A percentile compares a stretch with the other conserved stretches of the same genome.
Conservation (phyloP, 202 grass and related monocot species). For the Schoenoplectus triqueter region DNA sequence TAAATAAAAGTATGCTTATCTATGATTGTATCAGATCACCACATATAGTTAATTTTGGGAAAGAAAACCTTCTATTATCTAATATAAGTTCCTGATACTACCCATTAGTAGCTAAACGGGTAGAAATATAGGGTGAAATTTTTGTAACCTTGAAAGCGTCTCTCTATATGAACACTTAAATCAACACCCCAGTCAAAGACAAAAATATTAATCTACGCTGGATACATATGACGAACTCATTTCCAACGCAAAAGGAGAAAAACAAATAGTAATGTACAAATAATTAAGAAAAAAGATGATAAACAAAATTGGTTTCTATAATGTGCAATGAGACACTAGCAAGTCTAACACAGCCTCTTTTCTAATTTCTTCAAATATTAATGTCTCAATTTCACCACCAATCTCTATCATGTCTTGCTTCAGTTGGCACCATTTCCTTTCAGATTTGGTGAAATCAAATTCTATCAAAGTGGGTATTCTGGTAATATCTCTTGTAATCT, state of each 20-base stretch:
- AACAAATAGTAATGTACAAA: constrained; percentile 18
- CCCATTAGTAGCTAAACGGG: neutral
- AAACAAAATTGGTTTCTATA: constrained; percentile 32
- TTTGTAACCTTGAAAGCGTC: neutral
- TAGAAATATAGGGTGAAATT: neutral
- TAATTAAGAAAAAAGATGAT: constrained; percentile 11
- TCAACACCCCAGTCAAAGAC: constrained; percentile 6
- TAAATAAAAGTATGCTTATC: neutral
- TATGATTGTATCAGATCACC: neutral
- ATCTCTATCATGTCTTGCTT: constrained; percentile 51
- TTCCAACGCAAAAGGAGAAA: neutral
- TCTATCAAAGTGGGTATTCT: constrained; percentile 65
- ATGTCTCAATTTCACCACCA: constrained; percentile 67
- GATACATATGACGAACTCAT: constrained; percentile 9
- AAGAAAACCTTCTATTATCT: neutral
- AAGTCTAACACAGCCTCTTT: constrained; percentile 72
- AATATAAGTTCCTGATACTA: neutral
- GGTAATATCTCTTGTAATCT: constrained; percentile 54
- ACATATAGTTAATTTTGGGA: neutral
- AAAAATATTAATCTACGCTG: neutral
- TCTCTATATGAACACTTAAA: neutral
- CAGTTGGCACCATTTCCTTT: constrained; percentile 53
- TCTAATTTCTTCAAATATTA: constrained; percentile 93
- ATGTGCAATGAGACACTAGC: constrained; percentile 61
- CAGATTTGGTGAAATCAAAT: constrained; percentile 54